Evolutionary conservation across 2,329 filamentous ascomycete species (phyloP), one percentile per base, ranked within the genome.

Genomic region (Phoma herbarum): DNA sequence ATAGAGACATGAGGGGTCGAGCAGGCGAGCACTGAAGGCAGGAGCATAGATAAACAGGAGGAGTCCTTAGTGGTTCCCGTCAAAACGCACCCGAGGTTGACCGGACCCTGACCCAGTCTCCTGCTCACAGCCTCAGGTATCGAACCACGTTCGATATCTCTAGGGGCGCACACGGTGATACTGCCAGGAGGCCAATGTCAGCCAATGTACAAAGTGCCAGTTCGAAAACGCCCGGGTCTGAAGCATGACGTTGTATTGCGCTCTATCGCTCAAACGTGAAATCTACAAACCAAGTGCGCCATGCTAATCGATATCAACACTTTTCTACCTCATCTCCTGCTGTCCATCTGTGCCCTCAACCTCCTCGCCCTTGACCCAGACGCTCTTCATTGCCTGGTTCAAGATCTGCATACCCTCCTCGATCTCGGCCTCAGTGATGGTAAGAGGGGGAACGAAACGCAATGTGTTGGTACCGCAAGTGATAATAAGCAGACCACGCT

Each of bases 381-480:
- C 84, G 37, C 79, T 84, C 35, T 80, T 78, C 79, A 90, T 85
- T 4, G 87, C 84, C 67, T 91, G 84, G 65, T 89, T 90, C 60
- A 98, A 75, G 52, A 97, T 93, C 41, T 81, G 80, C 76, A 97
- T 80, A 0, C 92, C 93, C 64, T 90, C 83, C 66, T 88, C 82
- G 65, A 98, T 95, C 83, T 97, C 91, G 25, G 85, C 86, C 67
- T 92, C 88, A 0, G 86, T 90, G 57, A 99, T 90, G 6, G 88
- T 88, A 72, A 99, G 80, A 60, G 92, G 90, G 29, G 95, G 95
- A 56, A 98, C 93, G 70, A 99, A 97, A 46, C 95, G 85, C 67
- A 99, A 79, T 9, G 93, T 97, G 74, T 98, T 97, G 28, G 88
- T 93, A 1, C 95, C 95, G 26, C 92, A 94, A 1, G 93, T 97